Base-by-base conservation (phyloP, 163 green algal genomes). In the Scenedesmus sp. region DNA sequence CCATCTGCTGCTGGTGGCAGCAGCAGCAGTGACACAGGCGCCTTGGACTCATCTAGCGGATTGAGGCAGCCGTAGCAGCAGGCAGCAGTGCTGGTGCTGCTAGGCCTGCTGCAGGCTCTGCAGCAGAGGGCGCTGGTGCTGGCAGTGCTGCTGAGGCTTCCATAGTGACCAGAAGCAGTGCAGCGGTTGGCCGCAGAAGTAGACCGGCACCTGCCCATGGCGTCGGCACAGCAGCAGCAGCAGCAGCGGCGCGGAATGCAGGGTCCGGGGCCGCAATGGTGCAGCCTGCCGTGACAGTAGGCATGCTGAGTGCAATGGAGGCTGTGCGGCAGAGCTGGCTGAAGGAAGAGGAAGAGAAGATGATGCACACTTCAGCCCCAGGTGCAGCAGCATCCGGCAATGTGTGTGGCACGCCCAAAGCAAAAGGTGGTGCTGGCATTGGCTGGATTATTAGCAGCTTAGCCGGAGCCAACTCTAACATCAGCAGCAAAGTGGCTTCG, bases 251-350 rank as follows among this genome's bases (percentile, higher is more conserved):
- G n/a, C 18, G 2, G 15, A 24, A 16, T 1, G 33, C 59, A 56
- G 59, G 43, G 78, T 51, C 76, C 49, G 68, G 40, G 46, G 46
- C 72, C 43, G 72, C 46, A 20, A n/a, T 24, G 9, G 49, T 46
- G 82, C 53, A 49, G 49, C 82, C 9, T 61, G 43, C 86, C 7
- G 40, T 86, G 13, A 91, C 51, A 0, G 87, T 91, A 30, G 78
- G 42, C 22, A 83, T 92, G 81, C 46, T 92, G 15, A 79, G 43
- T 84, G 88, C 88, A 10, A 89, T 92, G 88, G 88, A 92, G 40
- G 88, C 88, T 42, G 88, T 92, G 13, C n/a, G 88, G 40, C 88
- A 92, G 46, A 84, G n/a, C n/a, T 92, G 88, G 88, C 68, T 92
- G 30, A 76, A 88, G 16, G 88, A 92, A 42, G 88, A 92, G 65